phyloP scores from a whole-genome alignment of 2,329 filamentous ascomycete species.

The Escovopsis weberi region DNA sequence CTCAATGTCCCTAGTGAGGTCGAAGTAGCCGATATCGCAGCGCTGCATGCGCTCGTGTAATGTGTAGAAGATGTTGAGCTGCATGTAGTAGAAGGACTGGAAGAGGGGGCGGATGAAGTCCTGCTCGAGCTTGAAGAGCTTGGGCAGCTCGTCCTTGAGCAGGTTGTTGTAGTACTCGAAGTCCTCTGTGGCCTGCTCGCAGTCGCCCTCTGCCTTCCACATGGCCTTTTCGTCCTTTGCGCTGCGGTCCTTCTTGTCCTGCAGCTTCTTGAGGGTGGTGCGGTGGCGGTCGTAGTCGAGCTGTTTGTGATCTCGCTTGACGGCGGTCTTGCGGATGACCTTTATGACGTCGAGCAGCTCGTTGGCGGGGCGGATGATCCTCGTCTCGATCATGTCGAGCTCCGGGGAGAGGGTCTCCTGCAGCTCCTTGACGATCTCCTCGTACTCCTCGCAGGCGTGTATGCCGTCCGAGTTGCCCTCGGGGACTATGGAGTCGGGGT shows the following conservation, averaged over 20 bases:
- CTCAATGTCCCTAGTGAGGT: constrained; percentile 79
- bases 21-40: constrained; percentile 95
- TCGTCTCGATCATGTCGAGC: constrained; percentile 90
- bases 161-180: constrained; percentile 98
- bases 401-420: constrained; percentile 81
- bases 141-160: constrained; percentile 87
- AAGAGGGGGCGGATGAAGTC: constrained; percentile 96
- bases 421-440: constrained; percentile 76
- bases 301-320: constrained; percentile 94
- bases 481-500: constrained; percentile 67
- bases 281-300: constrained; percentile 88
- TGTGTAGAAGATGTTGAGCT: constrained; percentile 97
- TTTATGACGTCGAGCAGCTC: constrained; percentile 93
- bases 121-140: constrained; percentile 75
- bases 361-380: constrained; percentile 83
- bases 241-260: constrained; percentile 94
- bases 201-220: constrained; percentile 87
- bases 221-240: constrained; percentile 95
- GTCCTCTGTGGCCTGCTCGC: constrained; percentile 84
- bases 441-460: constrained; percentile 89
- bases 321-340: constrained; percentile 72
- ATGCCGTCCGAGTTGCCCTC: constrained; percentile 91
- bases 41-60: constrained; percentile 96
- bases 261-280: constrained; percentile 73
- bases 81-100: constrained; percentile 99